These are phyloP conservation scores for Saturnispora galanensis DNA, from an alignment of 805 yeast genomes.

Conservation along the genomic window DNA sequence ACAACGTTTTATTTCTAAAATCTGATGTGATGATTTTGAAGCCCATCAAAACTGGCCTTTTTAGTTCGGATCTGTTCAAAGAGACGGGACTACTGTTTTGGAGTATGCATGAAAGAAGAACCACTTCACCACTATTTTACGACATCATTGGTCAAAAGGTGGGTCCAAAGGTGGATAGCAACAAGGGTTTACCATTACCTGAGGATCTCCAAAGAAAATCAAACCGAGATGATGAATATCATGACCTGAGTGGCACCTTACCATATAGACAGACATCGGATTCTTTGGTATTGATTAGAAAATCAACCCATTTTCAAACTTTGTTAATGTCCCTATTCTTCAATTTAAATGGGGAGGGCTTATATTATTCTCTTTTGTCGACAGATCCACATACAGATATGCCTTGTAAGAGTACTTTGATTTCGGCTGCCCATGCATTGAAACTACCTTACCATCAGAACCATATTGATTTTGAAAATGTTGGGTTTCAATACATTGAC, in stretches of 20 bases:
- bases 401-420: conserved; percentile 44
- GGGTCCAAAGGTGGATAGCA: conserved; percentile 27
- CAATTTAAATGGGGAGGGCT: conserved; percentile 36
- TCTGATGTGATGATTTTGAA: conserved; percentile 36
- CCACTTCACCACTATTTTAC: conserved; percentile 63
- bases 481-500: conserved; percentile 33
- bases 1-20: conserved; percentile 36
- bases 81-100: conserved; percentile 52
- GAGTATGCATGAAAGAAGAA: conserved; percentile 80
- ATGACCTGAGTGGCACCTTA: conserved; percentile 34
- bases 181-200: conserved; percentile 21
- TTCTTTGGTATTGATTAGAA: conserved; percentile 40
- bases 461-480: conserved; percentile 34
- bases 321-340: conserved; percentile 39
- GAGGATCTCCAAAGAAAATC: conserved; percentile 7
- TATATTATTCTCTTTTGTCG: conserved; percentile 30
- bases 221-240: conserved; percentile 14
- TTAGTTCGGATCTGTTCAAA: conserved; percentile 36
- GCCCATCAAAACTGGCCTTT: conserved; percentile 29
- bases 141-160: conserved; percentile 43
- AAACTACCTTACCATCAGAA: conserved; percentile 37
- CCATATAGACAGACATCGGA: conserved; percentile 43
- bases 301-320: conserved; percentile 37
- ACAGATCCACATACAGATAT: conserved; percentile 30
- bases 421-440: conserved; percentile 39